Percentiles rank a stretch among this genome's conserved stretches.
phyloP scores from a whole-genome alignment of 768 basidiomycete species.

The Myochromella boudieri region DNA sequence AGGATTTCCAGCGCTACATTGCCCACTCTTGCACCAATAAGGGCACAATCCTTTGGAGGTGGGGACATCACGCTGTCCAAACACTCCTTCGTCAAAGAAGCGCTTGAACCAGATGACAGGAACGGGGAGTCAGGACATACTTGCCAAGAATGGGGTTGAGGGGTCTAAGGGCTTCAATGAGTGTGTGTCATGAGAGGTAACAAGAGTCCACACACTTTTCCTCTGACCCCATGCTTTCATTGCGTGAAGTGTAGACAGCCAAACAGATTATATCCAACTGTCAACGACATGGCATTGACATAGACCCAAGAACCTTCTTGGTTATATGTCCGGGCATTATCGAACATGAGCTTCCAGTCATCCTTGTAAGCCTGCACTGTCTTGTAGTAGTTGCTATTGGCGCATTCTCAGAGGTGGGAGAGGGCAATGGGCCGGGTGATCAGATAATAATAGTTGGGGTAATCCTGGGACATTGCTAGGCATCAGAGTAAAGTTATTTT shows the following conservation, averaged over 20 bases:
- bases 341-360: slow-evolving; percentile 90
- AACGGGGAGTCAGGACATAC: no score
- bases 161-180: no score
- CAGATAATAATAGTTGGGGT: slow-evolving; percentile 90
- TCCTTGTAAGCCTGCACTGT: slow-evolving; percentile 66
- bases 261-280: no score
- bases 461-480: slow-evolving; percentile 52
- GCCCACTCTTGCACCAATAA: slow-evolving; percentile 15
- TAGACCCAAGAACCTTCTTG: slow-evolving; percentile 96
- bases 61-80: slow-evolving; percentile 1
- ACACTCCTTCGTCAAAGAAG: slow-evolving; percentile 4
- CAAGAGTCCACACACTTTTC: no score
- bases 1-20: slow-evolving; percentile 33
- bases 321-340: slow-evolving; percentile 92
- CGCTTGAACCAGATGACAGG: no score
- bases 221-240: no score
- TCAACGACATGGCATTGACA: no score
- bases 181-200: no score
- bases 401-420: slow-evolving; percentile 79
- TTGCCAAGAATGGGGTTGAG: no score
- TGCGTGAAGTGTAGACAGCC: no score
- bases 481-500: neutral
- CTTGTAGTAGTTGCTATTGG: slow-evolving; percentile 68
- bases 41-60: neutral
- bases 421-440: slow-evolving; percentile 89